Conservation (phyloP, 2,329 filamentous ascomycete genomes). For the Hirsutella thompsonii region DNA sequence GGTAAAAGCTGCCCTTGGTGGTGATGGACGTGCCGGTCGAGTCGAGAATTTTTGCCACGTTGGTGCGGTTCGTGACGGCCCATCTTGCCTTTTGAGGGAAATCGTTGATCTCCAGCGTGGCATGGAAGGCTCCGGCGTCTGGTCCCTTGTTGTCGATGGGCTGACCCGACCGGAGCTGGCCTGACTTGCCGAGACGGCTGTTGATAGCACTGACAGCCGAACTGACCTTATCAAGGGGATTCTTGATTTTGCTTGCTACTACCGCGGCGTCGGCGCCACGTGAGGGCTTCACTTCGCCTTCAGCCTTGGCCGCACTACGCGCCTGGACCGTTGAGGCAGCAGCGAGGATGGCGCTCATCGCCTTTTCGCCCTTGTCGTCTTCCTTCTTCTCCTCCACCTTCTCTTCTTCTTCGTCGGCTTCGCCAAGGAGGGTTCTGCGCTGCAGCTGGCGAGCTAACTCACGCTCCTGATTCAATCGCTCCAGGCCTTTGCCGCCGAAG, state of each 20-base stretch:
- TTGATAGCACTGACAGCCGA: conserved; percentile 90
- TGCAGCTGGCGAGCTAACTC: conserved; percentile 78
- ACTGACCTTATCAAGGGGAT: conserved; percentile 72
- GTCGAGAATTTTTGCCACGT: conserved; percentile 95
- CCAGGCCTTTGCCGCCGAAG: conserved; percentile 90
- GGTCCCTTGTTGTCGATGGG: conserved; percentile 98
- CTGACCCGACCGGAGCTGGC: conserved; percentile 79
- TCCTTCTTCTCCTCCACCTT: conserved; percentile 73
- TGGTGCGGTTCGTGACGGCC: conserved; percentile 97
- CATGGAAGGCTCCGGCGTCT: conserved; percentile 92
- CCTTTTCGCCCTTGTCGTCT: conserved; percentile 58
- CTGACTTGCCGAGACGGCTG: conserved; percentile 75
- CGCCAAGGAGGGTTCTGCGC: conserved; percentile 79
- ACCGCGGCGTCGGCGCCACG: conserved; percentile 33
- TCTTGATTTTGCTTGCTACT: conserved; percentile 45
- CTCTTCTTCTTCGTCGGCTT: conserved; percentile 70
- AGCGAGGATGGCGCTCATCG: conserved; percentile 50
- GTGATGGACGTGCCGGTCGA: conserved; percentile 92
- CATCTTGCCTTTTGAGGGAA: conserved; percentile 97
- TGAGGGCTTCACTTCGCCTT: conserved; percentile 21
- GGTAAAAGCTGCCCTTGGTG: conserved; percentile 88
- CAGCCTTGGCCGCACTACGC: conserved; percentile 35
- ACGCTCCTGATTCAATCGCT: conserved; percentile 81
- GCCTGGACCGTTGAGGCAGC: conserved; percentile 45
- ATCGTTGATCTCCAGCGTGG: conserved; percentile 97